Base-by-base conservation (phyloP, 2,329 filamentous ascomycete species). In the Sporothrix phasma region DNA sequence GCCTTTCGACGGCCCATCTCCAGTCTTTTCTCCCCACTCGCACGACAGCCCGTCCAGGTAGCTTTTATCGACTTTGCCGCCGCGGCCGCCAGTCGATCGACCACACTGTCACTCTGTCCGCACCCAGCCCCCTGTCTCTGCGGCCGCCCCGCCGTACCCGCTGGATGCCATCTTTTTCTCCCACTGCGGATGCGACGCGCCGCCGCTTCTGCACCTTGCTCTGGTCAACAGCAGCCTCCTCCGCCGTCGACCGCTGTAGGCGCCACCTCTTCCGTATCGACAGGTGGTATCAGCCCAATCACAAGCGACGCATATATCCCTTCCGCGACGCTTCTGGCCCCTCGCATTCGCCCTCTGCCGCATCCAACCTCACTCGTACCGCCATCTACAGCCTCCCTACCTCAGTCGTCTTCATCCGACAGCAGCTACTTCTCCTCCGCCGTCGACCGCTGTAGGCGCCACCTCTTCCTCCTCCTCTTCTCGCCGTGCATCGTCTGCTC, bases 321-420 rank as follows among this genome's bases (percentile, higher is more conserved):
- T 56, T 37, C 58, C 11, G 26, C 58, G 43, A 47, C 29, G 11
- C 26, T 51, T 61, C 31, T 51, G 10, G 34, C 54, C 62, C 54
- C 46, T 64, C 46, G 54, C 54, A 26, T 34, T 60, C 62, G 24
- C 53, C 46, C 54, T 19, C 59, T 37, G 43, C 22, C 45, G 29
- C 29, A 29, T 61, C 58, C 24, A n/a, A 37, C 29, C 41, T 60
- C 56, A 43, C 41, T 46, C 46, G 31, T 46, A 45, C 26, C 37
- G 5, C 51, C n/a, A 54, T 39, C 31, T 31, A 24, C 58, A 8
- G 10, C 24, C 43, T 34, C 43, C 37, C 54, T 46, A 22, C 24
- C 58, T 47, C 58, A 31, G 24, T 62, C 51, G 10, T 22, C 45
- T 11, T 26, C 39, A 13, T n/a, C 53, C n/a, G 53, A 26, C n/a